Conservation (phyloP, 192 early-diverging fungal species). For the Coemansia furcata region DNA sequence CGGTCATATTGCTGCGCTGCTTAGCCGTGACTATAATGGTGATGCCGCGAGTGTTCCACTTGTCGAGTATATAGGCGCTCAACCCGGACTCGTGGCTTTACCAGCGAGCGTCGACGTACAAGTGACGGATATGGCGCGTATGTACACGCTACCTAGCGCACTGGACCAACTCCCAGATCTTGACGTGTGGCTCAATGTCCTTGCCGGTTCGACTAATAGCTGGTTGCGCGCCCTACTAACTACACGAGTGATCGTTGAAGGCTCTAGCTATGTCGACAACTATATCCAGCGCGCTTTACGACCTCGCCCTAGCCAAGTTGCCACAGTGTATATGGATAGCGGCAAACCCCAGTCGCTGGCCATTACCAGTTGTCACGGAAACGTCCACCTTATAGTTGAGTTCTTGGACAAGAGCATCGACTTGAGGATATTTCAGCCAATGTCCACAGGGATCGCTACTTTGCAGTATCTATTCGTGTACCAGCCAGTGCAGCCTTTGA, state of each 20-base stretch:
- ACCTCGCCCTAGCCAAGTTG: conserved; percentile 57
- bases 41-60: conserved; percentile 63
- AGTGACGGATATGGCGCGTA: background rate
- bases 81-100: background rate
- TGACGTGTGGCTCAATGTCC: conserved; percentile 60
- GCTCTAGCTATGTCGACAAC: conserved; percentile 61
- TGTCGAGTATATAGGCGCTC: conserved; percentile 65
- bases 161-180: conserved; percentile 6
- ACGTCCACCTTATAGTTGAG: conserved; percentile 76
- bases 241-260: conserved; percentile 70
- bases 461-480: conserved; percentile 16
- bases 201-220: conserved; percentile 64
- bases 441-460: conserved; percentile 34
- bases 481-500: background rate
- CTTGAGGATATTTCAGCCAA: conserved; percentile 47
- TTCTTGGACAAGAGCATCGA: conserved; percentile 64
- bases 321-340: background rate
- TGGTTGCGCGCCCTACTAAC: conserved; percentile 86
- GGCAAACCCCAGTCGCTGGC: background rate
- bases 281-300: conserved; percentile 59
- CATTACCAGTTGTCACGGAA: conserved; percentile 48
- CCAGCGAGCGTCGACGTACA: background rate
- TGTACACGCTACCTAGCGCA: background rate
- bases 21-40: conserved; percentile 67
- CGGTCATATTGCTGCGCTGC: conserved; percentile 72